Evolutionary conservation across 371 early-diverging fungal species (phyloP), one percentile per base, ranked within the genome.

Genomic region (Circinella umbellata): DNA sequence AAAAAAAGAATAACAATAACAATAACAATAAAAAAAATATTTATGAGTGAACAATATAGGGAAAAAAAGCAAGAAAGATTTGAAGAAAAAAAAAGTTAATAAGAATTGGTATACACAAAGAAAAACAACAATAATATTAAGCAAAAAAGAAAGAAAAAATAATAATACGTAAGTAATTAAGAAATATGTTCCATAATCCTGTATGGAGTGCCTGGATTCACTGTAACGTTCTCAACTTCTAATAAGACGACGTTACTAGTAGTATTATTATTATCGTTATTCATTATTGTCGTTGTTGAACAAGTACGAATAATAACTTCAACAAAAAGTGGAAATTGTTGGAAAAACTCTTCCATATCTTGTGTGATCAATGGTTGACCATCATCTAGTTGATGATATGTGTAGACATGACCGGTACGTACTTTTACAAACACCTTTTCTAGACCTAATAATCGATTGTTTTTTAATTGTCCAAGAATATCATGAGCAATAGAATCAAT

Each of bases 321-420:
- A 18, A 79, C 70, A 61, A 79, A 79, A 9, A 79, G 63, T 18
- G 80, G 80, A 61, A 76, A 79, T 37, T 76, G 75, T 42, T 79
- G 80, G 63, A 79, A 76, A 65, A 76, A 75, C 48, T 75, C 80
- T 57, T 74, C 73, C 77, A 76, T 76, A 47, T 76, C 77, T 63
- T 74, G 66, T 66, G 75, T 69, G 35, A 76, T 71, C 51, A 75
- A 20, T 13, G 76, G 80, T 18, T 74, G 74, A 10, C 76, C 76
- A 65, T 76, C 73, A n/a, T 74, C 71, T 15, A 69, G 63, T 62
- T 74, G 75, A 38, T 74, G 75, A 37, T 74, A 76, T 42, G 73
- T 70, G 61, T 76, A 79, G 42, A 74, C 71, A 35, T 79, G 80
- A 18, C 74, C 80, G 18, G 70, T 72, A 35, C 80, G 72, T 4